Base-by-base conservation (phyloP, 2,329 filamentous ascomycete genomes). In the Aureobasidium melanogenum region DNA sequence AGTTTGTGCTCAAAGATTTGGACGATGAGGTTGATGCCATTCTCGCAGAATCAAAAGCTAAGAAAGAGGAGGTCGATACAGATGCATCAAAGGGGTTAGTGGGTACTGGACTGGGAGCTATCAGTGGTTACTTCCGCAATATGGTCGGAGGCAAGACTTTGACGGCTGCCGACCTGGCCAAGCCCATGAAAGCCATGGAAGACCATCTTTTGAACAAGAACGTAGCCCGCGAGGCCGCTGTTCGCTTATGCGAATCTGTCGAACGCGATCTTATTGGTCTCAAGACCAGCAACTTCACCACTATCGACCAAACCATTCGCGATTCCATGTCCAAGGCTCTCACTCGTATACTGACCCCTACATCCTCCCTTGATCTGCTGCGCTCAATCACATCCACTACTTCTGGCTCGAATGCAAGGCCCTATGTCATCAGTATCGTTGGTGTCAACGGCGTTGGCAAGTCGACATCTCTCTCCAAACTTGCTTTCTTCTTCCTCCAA, bases 361-460 rank as follows among this genome's bases (percentile, higher is more conserved):
- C 93, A 1, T 92, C 89, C 7, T 97, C 93, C 3, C 83, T 97
- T 65, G 94, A 99, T 74, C 85, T 99, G 52, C 86, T 99, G 50
- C 91, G 92, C 68, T 91, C 96, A 72, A 97, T 99, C 67, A 87
- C 93, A 70, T 83, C 87, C 47, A 84, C 88, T 32, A 84, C 95
- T 64, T 87, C 85, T 7, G 80, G 67, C 0, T 68, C 74, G 14
- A 68, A 84, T 12, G 87, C 89, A 0, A 87, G 94, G 4, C 94
- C 94, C 46, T 99, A 97, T 72, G 93, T 97, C 69, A 95, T 99
- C 72, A 97, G 91, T 62, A 96, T 99, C 64, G 94, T 99, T 46
- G 94, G 94, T 64, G 94, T 99, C 72, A 99, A 99, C 73, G 94
- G 94, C 59, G 94, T 99, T 39, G 94, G 94, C 71, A 99, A 99